phyloP scores from a whole-genome alignment of 2,329 filamentous ascomycete genomes.

The Aspergillus fumigatus region DNA sequence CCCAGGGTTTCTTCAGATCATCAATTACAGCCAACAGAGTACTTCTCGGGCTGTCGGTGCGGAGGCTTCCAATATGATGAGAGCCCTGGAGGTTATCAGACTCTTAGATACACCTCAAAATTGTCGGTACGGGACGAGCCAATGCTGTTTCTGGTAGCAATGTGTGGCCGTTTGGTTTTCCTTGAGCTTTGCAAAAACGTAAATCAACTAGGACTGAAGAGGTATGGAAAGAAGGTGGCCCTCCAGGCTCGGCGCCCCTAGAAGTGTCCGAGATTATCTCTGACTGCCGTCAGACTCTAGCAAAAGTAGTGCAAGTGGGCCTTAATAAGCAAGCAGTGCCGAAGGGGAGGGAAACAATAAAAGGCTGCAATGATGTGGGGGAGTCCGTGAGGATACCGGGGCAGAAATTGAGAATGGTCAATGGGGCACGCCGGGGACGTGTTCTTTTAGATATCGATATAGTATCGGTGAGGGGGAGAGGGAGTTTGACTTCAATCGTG shows the following conservation, averaged over 20 bases:
- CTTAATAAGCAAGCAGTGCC: background rate
- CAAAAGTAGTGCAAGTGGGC: background rate
- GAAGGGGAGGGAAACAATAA: background rate
- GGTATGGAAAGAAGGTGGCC: background rate
- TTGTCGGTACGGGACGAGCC: background rate
- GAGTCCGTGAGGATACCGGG: slow-evolving; percentile 11
- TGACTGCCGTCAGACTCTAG: background rate
- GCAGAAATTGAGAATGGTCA: slow-evolving; percentile 9
- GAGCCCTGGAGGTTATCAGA: background rate
- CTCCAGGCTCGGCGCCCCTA: background rate
- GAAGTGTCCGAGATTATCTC: background rate
- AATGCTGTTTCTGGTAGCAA: background rate
- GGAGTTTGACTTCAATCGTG: background rate
- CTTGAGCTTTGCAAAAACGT: background rate
- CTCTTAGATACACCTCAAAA: background rate
- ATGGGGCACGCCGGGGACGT: slow-evolving; percentile 4
- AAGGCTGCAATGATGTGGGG: background rate
- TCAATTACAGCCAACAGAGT: background rate
- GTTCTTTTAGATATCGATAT: slow-evolving; percentile 5
- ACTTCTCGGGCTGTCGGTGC: background rate
- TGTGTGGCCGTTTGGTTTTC: background rate
- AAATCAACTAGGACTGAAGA: background rate
- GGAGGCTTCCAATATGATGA: background rate
- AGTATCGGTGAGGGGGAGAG: background rate
- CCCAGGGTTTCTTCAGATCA: background rate